Conservation (phyloP, 305 asterid species). For the Fraxinus platypoda region DNA sequence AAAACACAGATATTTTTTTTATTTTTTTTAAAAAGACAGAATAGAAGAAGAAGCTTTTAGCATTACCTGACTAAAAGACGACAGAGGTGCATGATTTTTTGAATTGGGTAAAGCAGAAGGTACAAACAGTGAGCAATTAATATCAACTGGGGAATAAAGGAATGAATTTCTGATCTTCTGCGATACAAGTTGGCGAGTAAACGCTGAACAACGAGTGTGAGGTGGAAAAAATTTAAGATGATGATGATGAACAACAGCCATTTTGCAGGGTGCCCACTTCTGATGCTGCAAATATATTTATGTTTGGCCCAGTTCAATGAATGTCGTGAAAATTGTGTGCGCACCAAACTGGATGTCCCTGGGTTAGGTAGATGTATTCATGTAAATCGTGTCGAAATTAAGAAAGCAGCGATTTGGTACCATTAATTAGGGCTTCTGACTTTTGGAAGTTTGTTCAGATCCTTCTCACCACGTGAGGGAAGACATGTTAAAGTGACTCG, state of each 20-base stretch:
- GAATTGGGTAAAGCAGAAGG: constrained; percentile 18
- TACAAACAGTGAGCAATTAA: constrained; percentile 1
- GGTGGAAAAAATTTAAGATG: neutral
- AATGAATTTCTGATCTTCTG: neutral
- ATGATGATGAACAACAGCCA: neutral
- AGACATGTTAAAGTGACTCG: no score
- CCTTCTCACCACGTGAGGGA: neutral
- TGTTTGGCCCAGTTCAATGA: neutral
- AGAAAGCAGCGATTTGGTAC: neutral
- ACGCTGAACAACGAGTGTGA: neutral
- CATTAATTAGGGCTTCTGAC: neutral
- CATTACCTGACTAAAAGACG: constrained; percentile 31
- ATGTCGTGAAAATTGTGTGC: neutral
- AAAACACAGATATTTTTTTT: neutral
- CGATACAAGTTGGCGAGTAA: neutral
- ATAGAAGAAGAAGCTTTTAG: neutral
- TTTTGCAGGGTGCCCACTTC: neutral
- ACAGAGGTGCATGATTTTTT: neutral
- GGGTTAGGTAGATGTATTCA: neutral
- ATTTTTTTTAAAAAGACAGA: neutral
- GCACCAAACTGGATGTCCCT: neutral
- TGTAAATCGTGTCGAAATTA: neutral
- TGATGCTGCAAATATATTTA: neutral
- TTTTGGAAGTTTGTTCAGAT: neutral
- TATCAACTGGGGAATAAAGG: neutral